Percentiles rank a stretch among this genome's conserved stretches.
Conservation (phyloP, 73 alveolate species). For the Chromera velia region DNA sequence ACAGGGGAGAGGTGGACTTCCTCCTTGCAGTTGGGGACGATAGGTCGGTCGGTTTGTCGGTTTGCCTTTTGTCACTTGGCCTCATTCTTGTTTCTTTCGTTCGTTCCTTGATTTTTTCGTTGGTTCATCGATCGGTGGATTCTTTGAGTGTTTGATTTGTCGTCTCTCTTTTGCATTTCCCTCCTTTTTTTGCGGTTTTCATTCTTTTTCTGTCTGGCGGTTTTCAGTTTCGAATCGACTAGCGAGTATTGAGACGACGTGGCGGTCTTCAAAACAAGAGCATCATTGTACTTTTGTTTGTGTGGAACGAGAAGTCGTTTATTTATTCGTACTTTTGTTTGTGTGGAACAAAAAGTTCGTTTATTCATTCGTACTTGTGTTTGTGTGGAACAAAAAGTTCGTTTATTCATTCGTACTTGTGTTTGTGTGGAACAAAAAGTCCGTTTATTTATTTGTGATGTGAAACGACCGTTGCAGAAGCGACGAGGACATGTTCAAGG, state of each 20-base stretch:
- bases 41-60: background rate
- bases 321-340: background rate
- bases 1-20: slow-evolving; percentile 27
- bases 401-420: background rate
- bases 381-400: background rate
- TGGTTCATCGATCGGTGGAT: too few species aligned
- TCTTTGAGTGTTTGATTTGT: too few species aligned
- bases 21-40: slow-evolving; percentile 34
- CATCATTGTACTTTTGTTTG: background rate
- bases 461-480: too few species aligned
- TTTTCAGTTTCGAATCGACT: too few species aligned
- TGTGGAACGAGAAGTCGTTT: background rate
- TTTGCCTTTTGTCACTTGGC: too few species aligned
- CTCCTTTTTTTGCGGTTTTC: too few species aligned
- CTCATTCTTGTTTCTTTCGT: too few species aligned
- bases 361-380: background rate
- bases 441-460: background rate
- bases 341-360: background rate
- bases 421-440: background rate
- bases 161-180: too few species aligned
- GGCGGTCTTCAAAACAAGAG: background rate
- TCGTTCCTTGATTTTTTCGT: too few species aligned
- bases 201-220: too few species aligned
- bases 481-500: background rate
- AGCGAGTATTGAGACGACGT: too few species aligned